Conservation (phyloP, 495 filamentous ascomycete genomes). For the Neurospora intermedia region DNA sequence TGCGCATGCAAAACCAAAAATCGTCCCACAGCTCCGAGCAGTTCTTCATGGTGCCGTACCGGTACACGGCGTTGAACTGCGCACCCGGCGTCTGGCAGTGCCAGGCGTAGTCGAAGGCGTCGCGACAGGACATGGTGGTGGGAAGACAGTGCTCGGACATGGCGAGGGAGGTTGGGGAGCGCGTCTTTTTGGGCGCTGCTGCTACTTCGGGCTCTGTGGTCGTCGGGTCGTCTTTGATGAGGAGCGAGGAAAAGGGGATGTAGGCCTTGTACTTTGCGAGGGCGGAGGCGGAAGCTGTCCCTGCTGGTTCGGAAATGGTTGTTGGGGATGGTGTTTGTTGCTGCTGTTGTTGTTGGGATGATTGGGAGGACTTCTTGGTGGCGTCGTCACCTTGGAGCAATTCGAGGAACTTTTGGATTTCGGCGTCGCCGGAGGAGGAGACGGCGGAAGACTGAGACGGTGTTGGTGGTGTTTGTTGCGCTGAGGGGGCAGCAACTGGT, state of each 20-base stretch:
- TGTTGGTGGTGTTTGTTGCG: slow-evolving; percentile 1
- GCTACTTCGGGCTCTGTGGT: slow-evolving; percentile 1
- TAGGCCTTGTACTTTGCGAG: neutral
- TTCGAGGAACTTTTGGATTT: slow-evolving; percentile 32
- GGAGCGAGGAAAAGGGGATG: neutral
- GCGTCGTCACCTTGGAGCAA: slow-evolving; percentile 23
- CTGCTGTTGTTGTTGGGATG: neutral
- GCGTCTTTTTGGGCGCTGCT: slow-evolving; percentile 1
- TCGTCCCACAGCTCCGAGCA: slow-evolving; percentile 78
- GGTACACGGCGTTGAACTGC: slow-evolving; percentile 73
- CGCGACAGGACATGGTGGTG: slow-evolving; percentile 74
- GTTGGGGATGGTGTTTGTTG: neutral
- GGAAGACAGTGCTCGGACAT: slow-evolving; percentile 56
- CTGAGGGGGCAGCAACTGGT: slow-evolving; percentile 1
- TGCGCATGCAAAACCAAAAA: slow-evolving; percentile 94
- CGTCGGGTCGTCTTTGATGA: slow-evolving; percentile 11
- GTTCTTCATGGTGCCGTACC: slow-evolving; percentile 59
- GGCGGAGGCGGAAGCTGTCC: slow-evolving; percentile 7
- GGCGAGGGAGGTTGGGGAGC: slow-evolving; percentile 16
- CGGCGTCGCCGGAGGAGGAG: slow-evolving; percentile 23
- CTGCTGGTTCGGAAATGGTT: neutral
- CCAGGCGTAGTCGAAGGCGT: slow-evolving; percentile 86
- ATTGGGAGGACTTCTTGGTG: slow-evolving; percentile 1
- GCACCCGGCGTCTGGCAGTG: slow-evolving; percentile 90
- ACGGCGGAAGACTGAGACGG: slow-evolving; percentile 4